Percentiles rank a stretch among this genome's conserved stretches.
Conservation (phyloP, 176 grass and related monocot genomes). For the Phoenix roebelenii region DNA sequence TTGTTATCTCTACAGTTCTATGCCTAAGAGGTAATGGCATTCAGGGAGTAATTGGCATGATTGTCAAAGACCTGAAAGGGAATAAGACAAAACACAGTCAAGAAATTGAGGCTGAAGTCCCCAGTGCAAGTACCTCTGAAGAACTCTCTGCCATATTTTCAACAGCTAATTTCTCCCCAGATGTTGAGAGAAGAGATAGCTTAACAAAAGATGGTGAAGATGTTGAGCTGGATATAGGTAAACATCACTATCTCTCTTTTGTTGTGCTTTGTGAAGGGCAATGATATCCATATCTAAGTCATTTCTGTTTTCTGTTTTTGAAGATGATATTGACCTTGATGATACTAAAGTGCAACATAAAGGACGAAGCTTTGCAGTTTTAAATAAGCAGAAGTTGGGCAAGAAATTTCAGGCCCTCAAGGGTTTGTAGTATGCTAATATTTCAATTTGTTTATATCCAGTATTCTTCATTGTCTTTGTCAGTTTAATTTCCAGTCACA, state of each 20-base stretch:
- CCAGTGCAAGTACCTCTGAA: constrained; percentile 33
- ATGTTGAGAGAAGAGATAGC: constrained; percentile 43
- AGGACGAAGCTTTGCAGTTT: constrained; percentile 63
- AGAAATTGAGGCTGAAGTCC: constrained; percentile 36
- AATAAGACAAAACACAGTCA: constrained; percentile 55
- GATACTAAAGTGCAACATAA: constrained; percentile 62
- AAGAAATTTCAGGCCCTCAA: constrained; percentile 70
- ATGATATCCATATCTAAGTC: neutral
- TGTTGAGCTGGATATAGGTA: constrained; percentile 76
- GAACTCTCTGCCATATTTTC: constrained; percentile 67
- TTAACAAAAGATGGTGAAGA: constrained; percentile 47
- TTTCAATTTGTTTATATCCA: neutral
- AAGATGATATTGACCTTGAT: constrained; percentile 92
- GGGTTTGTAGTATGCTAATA: constrained; percentile 37
- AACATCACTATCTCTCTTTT: neutral
- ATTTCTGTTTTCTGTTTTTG: constrained; percentile 27
- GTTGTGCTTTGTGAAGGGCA: neutral
- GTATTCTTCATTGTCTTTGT: no score
- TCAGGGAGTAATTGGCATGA: constrained; percentile 79
- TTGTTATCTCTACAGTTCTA: neutral
- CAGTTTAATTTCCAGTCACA: no score
- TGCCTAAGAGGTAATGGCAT: neutral
- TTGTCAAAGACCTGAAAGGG: constrained; percentile 84
- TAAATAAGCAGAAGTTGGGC: constrained; percentile 70
- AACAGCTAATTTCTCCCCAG: constrained; percentile 41